These are phyloP conservation scores for Periconia sp. DNA, from an alignment of 2,329 filamentous ascomycete genomes.

Conservation along the genomic window DNA sequence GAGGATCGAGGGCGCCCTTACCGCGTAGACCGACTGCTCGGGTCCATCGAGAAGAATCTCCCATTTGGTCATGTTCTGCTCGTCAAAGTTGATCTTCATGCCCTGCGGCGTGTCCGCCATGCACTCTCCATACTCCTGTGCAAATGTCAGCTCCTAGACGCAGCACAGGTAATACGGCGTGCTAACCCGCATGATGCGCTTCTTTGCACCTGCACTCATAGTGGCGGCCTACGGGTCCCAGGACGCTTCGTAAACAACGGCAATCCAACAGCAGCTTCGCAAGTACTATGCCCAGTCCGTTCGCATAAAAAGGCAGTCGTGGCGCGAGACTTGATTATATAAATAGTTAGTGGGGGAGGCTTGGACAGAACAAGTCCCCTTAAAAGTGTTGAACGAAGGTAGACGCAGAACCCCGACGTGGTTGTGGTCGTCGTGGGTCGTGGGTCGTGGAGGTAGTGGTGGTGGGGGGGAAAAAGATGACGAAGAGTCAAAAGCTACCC, in stretches of 20 bases:
- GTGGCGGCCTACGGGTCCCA: too few species aligned
- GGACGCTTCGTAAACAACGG: too few species aligned
- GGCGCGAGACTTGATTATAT: too few species aligned
- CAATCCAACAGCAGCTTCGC: too few species aligned
- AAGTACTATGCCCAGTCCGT: too few species aligned
- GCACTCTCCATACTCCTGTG: constrained; percentile 45
- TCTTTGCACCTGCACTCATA: constrained; percentile 49
- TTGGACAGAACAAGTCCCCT: constrained; percentile 10
- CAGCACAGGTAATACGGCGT: neutral
- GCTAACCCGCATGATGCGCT: constrained; percentile 54
- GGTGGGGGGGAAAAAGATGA: constrained; percentile 11
- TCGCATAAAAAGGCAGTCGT: too few species aligned
- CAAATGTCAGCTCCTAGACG: constrained; percentile 13
- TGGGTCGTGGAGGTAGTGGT: constrained; percentile 9
- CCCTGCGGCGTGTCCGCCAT: constrained; percentile 41
- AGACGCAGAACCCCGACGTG: too few species aligned
- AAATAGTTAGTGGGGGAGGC: constrained; percentile 12
- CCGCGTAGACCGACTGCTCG: constrained; percentile 67
- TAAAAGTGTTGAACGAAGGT: constrained; percentile 1
- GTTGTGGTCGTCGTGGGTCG: too few species aligned
- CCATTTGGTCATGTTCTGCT: constrained; percentile 72
- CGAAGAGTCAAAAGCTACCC: constrained; percentile 15
- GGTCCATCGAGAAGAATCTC: constrained; percentile 71
- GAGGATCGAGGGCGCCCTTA: constrained; percentile 47
- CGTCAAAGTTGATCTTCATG: constrained; percentile 57